Evolutionary conservation across 306 rosid genomes (phyloP), one percentile per base, ranked within the genome.

Genomic region (Quillaja saponaria): DNA sequence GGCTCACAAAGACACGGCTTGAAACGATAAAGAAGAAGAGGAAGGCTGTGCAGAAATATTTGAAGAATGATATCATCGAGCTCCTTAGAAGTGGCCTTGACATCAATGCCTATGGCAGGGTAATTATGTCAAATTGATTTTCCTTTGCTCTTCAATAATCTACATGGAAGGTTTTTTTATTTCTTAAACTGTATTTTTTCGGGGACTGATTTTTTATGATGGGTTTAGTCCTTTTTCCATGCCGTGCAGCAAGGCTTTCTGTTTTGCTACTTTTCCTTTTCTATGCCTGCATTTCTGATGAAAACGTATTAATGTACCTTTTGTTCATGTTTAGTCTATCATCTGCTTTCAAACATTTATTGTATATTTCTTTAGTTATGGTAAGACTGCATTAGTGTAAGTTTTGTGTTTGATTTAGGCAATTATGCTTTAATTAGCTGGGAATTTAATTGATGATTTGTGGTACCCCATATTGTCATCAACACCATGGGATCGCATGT

Each of bases 101-200:
- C 33, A 67, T 67, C 53, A 75, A 74, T 58, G 95, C 99, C 37
- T 89, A 79, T 38, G 77, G 60, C 53, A 84, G 87, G 94, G 99
- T 88, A 76, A 48, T 63, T 37, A n/a, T 41, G 56, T 38, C 49
- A 16, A 34, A 34, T 10, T 48, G 11, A 10, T 48, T 50, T 62
- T 15, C 17, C 21, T 56, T 50, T 63, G 61, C 35, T 55, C 13
- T 10, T 4, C 17, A 47, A n/a, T 39, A 12, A 46, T 57, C 31
- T 14, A 4, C 11, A 25, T 4, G 31, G 31, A 25, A 25, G 31
- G 31, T 25, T 7, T n/a, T n/a, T 12, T 31, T n/a, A 5, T 39
- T 21, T 42, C 10, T 5, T 63, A 48, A 16, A 12, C 7, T 10
- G 3, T 17, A 1, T 49, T 7, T 13, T 4, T 19, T 39, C n/a